These are phyloP conservation scores for Stereocaulon alpinum DNA, from an alignment of 495 filamentous ascomycete genomes.

Conservation along the genomic window DNA sequence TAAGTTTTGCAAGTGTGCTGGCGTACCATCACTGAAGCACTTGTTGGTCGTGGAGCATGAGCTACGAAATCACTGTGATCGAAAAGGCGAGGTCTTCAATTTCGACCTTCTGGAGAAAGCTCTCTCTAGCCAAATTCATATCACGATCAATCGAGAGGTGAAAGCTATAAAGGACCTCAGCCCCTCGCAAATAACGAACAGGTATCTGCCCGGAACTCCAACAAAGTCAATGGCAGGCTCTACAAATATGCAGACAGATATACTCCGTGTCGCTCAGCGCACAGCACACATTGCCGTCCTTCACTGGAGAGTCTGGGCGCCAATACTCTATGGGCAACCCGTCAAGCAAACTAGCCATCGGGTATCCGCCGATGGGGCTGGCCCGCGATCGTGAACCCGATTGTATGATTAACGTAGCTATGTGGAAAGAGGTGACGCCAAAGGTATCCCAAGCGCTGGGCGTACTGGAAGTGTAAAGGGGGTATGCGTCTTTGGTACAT, in stretches of 20 bases:
- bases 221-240: background rate
- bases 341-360: background rate
- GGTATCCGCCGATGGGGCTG: no score
- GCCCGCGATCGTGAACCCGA: no score
- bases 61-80: slow-evolving; percentile 4
- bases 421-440: no score
- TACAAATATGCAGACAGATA: background rate
- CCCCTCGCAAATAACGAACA: slow-evolving; percentile 13
- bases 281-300: slow-evolving; percentile 70
- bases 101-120: background rate
- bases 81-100: background rate
- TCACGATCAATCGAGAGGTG: slow-evolving; percentile 6
- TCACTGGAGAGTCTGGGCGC: slow-evolving; percentile 83
- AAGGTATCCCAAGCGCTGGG: no score
- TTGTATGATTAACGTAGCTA: no score
- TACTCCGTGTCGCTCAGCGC: slow-evolving; percentile 50
- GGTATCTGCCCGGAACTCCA: background rate
- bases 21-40: slow-evolving; percentile 1
- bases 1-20: background rate
- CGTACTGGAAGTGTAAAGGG: no score
- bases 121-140: background rate
- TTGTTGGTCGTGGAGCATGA: background rate
- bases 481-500: no score
- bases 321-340: slow-evolving; percentile 45
- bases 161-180: slow-evolving; percentile 2